Percentiles rank a stretch among this genome's conserved stretches.
phyloP scores from a whole-genome alignment of 1,284 basidiomycete species.

The Lentinus polychrous region DNA sequence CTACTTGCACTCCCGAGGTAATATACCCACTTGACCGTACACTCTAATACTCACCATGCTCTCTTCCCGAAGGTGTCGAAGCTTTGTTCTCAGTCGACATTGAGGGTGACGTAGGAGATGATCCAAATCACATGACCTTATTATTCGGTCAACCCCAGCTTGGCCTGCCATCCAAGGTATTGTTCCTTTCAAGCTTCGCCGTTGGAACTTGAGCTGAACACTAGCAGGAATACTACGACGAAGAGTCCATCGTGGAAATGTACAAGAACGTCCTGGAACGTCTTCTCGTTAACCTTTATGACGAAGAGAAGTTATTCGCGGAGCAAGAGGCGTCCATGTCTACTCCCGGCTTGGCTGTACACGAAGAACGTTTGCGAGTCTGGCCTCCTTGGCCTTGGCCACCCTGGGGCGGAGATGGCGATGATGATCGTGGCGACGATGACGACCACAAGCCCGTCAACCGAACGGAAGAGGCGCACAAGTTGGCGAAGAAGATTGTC shows the following conservation, averaged over 20 bases:
- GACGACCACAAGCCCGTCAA: conserved; percentile 35
- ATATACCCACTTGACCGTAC: conserved; percentile 12
- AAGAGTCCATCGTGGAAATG: conserved; percentile 60
- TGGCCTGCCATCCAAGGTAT: conserved; percentile 84
- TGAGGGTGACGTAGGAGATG: conserved; percentile 86
- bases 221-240: conserved; percentile 83
- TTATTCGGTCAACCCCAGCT: conserved; percentile 83
- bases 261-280: conserved; percentile 70
- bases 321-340: conserved; percentile 7
- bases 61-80: conserved; percentile 49
- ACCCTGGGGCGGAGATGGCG: conserved; percentile 62
- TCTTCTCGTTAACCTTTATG: conserved; percentile 59
- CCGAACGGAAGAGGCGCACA: conserved; percentile 41
- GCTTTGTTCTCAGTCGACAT: conserved; percentile 75
- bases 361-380: conserved; percentile 50
- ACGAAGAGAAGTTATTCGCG: conserved; percentile 38
- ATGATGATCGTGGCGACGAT: conserved; percentile 37
- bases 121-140: conserved; percentile 82
- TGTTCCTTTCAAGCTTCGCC: not conserved
- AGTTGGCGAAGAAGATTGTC: conserved; percentile 71
- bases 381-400: conserved; percentile 91
- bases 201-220: not conserved
- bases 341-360: conserved; percentile 31
- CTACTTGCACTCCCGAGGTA: conserved; percentile 82
- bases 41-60: not conserved